A percentile compares a stretch with the other conserved stretches of the same genome.
Conservation (phyloP, 768 basidiomycete genomes). For the Galerina sulciceps region DNA sequence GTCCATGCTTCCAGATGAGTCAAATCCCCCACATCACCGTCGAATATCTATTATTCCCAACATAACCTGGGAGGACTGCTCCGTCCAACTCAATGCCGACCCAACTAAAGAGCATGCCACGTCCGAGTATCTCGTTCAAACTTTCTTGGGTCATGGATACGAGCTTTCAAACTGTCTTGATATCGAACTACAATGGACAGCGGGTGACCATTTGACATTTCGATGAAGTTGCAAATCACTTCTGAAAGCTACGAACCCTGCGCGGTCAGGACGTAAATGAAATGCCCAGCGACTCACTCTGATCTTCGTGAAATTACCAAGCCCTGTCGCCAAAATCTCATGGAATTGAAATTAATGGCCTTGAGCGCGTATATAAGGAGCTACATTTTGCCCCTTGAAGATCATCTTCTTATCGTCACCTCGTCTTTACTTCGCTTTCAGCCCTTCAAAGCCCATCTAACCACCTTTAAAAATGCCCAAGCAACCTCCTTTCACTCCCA, state of each 20-base stretch:
- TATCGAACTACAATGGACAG: neutral
- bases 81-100: neutral
- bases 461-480: conserved; percentile 15
- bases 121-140: neutral
- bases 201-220: no score
- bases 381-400: neutral
- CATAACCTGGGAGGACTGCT: neutral
- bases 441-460: neutral
- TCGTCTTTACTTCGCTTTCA: neutral
- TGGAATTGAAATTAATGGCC: no score
- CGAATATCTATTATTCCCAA: neutral
- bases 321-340: no score
- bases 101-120: neutral
- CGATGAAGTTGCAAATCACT: no score
- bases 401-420: neutral
- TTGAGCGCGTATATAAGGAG: neutral
- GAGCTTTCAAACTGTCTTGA: neutral
- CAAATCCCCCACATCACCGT: neutral
- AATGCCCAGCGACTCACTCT: no score
- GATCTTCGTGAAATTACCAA: no score
- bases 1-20: neutral
- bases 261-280: no score
- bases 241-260: no score
- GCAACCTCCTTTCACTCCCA: conserved; percentile 29
- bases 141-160: neutral